A percentile compares a stretch with the other conserved stretches of the same genome.
phyloP scores from a whole-genome alignment of 1,284 basidiomycete genomes.

The Sporisorium iseilematis-ciliati region DNA sequence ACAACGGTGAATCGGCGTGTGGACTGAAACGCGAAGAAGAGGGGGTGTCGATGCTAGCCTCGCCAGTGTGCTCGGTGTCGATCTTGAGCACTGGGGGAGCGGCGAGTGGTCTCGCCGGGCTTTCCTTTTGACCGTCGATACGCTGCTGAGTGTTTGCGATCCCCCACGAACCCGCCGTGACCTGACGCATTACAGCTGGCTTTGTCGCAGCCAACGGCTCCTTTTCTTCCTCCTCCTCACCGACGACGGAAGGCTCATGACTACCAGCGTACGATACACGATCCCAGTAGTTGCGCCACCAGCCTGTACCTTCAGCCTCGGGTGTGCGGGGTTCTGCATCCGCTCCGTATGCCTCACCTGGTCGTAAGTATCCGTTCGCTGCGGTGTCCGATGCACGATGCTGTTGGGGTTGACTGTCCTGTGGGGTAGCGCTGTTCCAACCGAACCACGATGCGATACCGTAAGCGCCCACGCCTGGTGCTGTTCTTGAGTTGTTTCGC shows the following conservation, averaged over 20 bases:
- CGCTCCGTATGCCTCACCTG: slow-evolving; percentile 6
- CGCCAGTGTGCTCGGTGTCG: not conserved
- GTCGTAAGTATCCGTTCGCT: slow-evolving; percentile 8
- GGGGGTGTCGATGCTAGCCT: slow-evolving; percentile 13
- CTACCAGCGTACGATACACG: slow-evolving; percentile 24
- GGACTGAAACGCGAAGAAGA: slow-evolving; percentile 33
- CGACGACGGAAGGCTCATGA: slow-evolving; percentile 29
- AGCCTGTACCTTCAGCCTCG: slow-evolving; percentile 16
- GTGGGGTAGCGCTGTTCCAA: slow-evolving; percentile 13
- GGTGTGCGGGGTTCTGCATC: not conserved
- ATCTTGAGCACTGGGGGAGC: slow-evolving; percentile 19
- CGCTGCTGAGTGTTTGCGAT: not conserved
- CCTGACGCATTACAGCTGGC: slow-evolving; percentile 32
- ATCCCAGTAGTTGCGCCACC: slow-evolving; percentile 49
- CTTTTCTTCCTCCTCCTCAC: slow-evolving; percentile 20
- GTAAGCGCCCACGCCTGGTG: slow-evolving; percentile 30
- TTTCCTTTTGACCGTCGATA: not conserved
- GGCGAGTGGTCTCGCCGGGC: not conserved
- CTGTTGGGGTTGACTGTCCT: not conserved
- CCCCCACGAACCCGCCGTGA: slow-evolving; percentile 44
- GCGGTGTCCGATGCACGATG: not conserved
- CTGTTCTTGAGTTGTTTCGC: not conserved
- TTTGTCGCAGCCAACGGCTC: slow-evolving; percentile 5
- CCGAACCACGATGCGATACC: slow-evolving; percentile 44
- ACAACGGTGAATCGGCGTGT: slow-evolving; percentile 34